Conservation (phyloP, 345 rosid species). For the Brassica napus region Da-Ae NC_063434.1:2625501-2626000, state of each 20-base stretch:
- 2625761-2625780: constrained; percentile 67
- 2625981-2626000: background rate
- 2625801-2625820: constrained; percentile 57
- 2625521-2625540: constrained; percentile 70
- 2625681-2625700: constrained; percentile 1
- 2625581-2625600: background rate
- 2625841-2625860: constrained; percentile 13
- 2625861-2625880: background rate
- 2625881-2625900: background rate
- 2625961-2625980: background rate
- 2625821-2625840: constrained; percentile 18
- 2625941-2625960: background rate
- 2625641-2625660: background rate
- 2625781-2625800: constrained; percentile 36
- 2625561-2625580: constrained; percentile 18
- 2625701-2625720: constrained; percentile 10
- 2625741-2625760: constrained; percentile 56
- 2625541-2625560: constrained; percentile 93
- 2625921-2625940: background rate
- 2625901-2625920: background rate
- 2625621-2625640: constrained; percentile 10
- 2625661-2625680: constrained; percentile 3
- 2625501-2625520: constrained; percentile 77
- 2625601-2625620: constrained; percentile 10
- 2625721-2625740: background rate